Base-by-base conservation (phyloP, 306 rosid species). In the Cotoneaster glaucophyllus region DNA sequence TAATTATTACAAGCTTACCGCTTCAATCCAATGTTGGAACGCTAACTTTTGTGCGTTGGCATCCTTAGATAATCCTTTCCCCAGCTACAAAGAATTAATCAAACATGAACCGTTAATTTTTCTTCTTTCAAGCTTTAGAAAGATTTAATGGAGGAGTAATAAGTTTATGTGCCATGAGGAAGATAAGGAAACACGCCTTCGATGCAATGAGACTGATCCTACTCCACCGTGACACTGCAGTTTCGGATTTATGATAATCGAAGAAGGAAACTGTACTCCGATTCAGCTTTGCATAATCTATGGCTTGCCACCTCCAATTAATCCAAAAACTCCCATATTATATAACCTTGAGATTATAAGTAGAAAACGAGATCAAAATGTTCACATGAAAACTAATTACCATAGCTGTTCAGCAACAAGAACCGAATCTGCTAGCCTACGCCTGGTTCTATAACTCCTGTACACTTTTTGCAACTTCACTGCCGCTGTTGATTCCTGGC, bases 21-120 rank as follows among this genome's bases (percentile, higher is more conserved):
- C 88, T 71, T 85, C 88, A 52, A 85, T 83, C 88, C 86, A 85
- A 74, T 85, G 86, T 54, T 81, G 88, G 70, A 85, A 75, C 24
- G 86, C 88, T 34, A 85, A 76, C 70, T 85, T 85, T 72, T 82
- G 80, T n/a, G 84, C 88, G 67, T 78, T 85, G 1, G 77, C 80
- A 74, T 85, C 79, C 65, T 76, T 71, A 43, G 75, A 71, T 24
- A 85, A 61, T 64, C 86, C 86, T 58, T 85, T 79, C 31, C 88
- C 88, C 69, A 85, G 80, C 88, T 85, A 81, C 39, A 79, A 81
- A 53, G 74, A 25, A n/a, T 10, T 34, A 18, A n/a, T 61, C 24
- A 56, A 48, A 62, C 34, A 5, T 21, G 4, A 65, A 5, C 4
- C 6, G 0, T 41, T 17, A 18, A 41, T 2, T 37, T 37, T 37